Conservation (phyloP, 768 basidiomycete genomes). For the Macrolepiota albuminosa region DNA sequence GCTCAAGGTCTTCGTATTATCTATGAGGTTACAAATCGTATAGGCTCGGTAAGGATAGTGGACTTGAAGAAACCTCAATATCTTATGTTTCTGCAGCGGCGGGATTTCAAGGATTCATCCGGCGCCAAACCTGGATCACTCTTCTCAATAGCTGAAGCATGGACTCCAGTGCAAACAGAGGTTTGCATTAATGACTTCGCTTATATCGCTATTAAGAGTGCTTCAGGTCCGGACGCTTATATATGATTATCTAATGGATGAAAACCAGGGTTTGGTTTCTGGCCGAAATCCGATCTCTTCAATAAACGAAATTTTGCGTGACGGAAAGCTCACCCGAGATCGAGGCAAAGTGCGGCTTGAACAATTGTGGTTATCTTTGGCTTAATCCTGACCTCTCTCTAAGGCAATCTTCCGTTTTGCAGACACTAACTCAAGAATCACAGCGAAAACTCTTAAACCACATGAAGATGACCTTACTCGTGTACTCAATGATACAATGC, state of each 20-base stretch:
- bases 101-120: constrained; percentile 87
- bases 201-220: constrained; percentile 3
- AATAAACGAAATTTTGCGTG: constrained; percentile 89
- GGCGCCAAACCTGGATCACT: constrained; percentile 71
- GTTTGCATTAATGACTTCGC: constrained; percentile 33
- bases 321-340: constrained; percentile 76
- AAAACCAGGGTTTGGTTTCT: constrained; percentile 72
- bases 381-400: constrained; percentile 3
- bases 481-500: constrained; percentile 86
- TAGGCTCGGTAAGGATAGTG: constrained; percentile 76
- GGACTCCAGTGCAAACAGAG: constrained; percentile 86
- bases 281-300: constrained; percentile 88
- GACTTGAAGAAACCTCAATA: not conserved
- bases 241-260: constrained; percentile 89
- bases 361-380: not conserved
- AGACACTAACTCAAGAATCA: constrained; percentile 79
- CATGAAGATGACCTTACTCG: constrained; percentile 85
- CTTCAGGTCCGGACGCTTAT: constrained; percentile 76
- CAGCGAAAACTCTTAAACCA: constrained; percentile 59
- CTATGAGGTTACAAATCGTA: constrained; percentile 86
- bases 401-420: constrained; percentile 88
- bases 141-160: constrained; percentile 83
- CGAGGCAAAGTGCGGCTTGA: constrained; percentile 57
- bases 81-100: constrained; percentile 47
- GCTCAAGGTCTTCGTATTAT: constrained; percentile 86